Evolutionary conservation across 2,329 filamentous ascomycete species (phyloP), one percentile per base, ranked within the genome.

Genomic region (Bipolaris bicolor): DNA sequence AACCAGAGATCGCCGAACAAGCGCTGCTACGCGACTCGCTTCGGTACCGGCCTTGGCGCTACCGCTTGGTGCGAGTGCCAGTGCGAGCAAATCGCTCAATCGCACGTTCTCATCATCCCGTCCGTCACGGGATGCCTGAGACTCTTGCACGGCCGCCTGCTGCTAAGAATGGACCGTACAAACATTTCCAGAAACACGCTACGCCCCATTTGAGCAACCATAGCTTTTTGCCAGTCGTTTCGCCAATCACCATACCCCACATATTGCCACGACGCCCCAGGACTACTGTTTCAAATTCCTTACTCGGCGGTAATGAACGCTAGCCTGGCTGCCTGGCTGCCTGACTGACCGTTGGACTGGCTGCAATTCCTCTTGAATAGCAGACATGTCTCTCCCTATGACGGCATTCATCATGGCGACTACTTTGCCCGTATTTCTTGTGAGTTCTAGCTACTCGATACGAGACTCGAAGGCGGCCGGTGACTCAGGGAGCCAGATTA

Each of bases 241-340:
- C 54, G 49, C 45, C 49, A 60, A 59, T 57, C 52, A 57, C 41
- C 46, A 47, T 34, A 54, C 46, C 52, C 58, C 55, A 50, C 55
- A 53, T 55, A 60, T 59, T 45, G 52, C 43, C 48, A 26, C 37
- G 24, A 29, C 47, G 37, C 24, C 47, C 49, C 57, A 24, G 59
- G 49, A 60, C 64, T 64, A 66, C 68, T 50, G 69, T 71, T 72
- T 72, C 65, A 67, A 43, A 53, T 65, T 31, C 29, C 29, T 31
- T 31, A 31, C 29, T 31, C 29, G 10, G 4, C 7, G 1, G 10
- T 13, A 31, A 31, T 11, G 10, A 31, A 11, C 5, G 29, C 29
- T 31, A 10, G 29, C 29, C 29, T 31, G 29, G 11, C 29, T 31
- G 29, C 29, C 29, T 31, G 29, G 11, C 50, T 24, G 44, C 7